Base-by-base conservation (phyloP, 768 basidiomycete species). In the Cyclocybe cylindracea region DNA sequence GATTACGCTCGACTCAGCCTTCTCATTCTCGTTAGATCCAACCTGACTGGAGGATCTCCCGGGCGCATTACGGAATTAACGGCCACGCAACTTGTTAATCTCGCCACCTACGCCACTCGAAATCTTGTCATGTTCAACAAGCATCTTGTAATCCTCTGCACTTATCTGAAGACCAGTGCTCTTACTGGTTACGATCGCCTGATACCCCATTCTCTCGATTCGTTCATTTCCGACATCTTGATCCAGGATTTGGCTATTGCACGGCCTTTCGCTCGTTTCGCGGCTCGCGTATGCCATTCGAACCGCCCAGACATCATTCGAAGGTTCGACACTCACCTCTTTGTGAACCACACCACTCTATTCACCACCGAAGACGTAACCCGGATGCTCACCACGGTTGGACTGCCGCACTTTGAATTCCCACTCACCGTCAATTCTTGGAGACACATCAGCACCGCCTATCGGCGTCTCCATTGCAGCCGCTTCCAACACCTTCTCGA, bases 151-250 rank as follows among this genome's bases (percentile, higher is more conserved):
- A 39, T 68, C 1, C 33, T 66, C 1, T 44, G 55, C 14, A 44
- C 44, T 2, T 65, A 62, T 36, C 49, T 54, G 32, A 63, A 68
- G 44, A 54, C 51, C 0, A 56, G 45, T 7, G n/a, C 54, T 2
- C 34, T 58, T n/a, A 47, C 55, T 11, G 45, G 51, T 10, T 7
- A 42, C 2, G 58, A 66, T 42, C 64, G 59, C 33, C 54, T 67
- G 4, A 65, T 70, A 8, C 70, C 68, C 1, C 64, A 66, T 39
- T 51, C 61, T 0, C 37, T 69, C 0, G 61, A 66, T 53, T 59
- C 46, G 0, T 49, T 69, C 6, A 59, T 51, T 1, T 47, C 59
- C 0, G 60, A 69, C 41, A n/a, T 70, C 0, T 29, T 70, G 0
- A 54, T 71, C 5, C 67, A 69, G 43, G 46, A 62, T 5, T 62